Evolutionary conservation across 192 early-diverging fungal species (phyloP).

Genomic region (Coemansia sp.): DNA sequence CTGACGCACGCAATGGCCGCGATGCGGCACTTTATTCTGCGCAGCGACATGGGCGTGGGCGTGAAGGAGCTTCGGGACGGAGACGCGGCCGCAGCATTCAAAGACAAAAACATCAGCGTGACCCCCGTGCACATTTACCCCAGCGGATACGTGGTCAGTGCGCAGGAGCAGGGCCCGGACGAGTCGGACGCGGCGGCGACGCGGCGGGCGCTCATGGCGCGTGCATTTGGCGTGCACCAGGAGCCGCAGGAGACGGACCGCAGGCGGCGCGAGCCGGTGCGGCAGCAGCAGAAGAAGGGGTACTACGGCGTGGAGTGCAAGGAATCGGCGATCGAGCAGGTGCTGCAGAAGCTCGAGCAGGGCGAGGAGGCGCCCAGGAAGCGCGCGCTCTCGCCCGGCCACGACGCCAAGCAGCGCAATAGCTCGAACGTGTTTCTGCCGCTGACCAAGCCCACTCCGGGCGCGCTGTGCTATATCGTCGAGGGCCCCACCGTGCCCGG

Average conservation of each 20-base stretch:
- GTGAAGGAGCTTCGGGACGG: constrained; percentile 57
- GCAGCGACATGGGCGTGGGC: constrained; percentile 57
- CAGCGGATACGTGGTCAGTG: constrained; percentile 19
- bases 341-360: constrained; percentile 35
- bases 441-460: constrained; percentile 51
- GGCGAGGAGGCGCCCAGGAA: constrained; percentile 29
- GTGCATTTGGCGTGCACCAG: constrained; percentile 34
- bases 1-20: constrained; percentile 76
- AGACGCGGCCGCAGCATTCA: constrained; percentile 42
- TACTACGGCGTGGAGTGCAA: constrained; percentile 29
- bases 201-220: constrained; percentile 19
- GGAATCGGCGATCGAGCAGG: constrained; percentile 23
- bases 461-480: constrained; percentile 69
- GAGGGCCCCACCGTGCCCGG: constrained; percentile 71
- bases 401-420: constrained; percentile 6
- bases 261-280: constrained; percentile 7
- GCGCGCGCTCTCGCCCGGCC: constrained; percentile 26
- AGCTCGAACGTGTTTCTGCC: constrained; percentile 24
- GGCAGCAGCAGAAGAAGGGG: constrained; percentile 34
- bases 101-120: constrained; percentile 67
- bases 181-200: constrained; percentile 20
- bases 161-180: constrained; percentile 17
- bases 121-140: constrained; percentile 67
- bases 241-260: constrained; percentile 4
- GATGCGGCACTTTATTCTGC: constrained; percentile 74